A percentile compares a stretch with the other conserved stretches of the same genome.
Evolutionary conservation across 2,329 filamentous ascomycete genomes (phyloP).

Genomic region (Sordariomycetes sp.): DNA sequence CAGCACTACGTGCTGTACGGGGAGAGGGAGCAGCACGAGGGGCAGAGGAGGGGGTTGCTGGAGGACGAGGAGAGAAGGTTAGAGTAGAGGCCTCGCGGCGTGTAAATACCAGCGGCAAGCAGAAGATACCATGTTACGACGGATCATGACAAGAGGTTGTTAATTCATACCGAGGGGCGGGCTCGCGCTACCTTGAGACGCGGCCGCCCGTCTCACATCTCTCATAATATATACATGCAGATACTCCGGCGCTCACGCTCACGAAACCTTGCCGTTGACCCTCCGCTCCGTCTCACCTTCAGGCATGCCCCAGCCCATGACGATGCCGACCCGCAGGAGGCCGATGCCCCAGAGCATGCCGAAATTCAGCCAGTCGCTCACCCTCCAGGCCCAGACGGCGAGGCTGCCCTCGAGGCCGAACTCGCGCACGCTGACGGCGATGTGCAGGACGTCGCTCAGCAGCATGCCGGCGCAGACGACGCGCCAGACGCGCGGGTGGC

Average conservation of each 20-base stretch:
- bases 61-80: constrained; percentile 15
- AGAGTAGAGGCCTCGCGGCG: no score
- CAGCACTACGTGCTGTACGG: constrained; percentile 83
- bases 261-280: constrained; percentile 1
- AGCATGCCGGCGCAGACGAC: constrained; percentile 40
- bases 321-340: constrained; percentile 4
- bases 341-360: constrained; percentile 6
- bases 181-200: no score
- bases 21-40: constrained; percentile 5
- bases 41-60: constrained; percentile 16
- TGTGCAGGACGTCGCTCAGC: constrained; percentile 45
- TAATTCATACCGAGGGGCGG: no score
- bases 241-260: background rate
- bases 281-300: background rate
- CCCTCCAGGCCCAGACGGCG: constrained; percentile 2
- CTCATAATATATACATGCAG: background rate
- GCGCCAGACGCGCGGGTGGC: constrained; percentile 22
- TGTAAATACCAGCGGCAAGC: no score
- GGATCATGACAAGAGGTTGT: no score
- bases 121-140: no score
- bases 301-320: constrained; percentile 4
- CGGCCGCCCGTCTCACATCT: no score
- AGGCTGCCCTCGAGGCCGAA: background rate
- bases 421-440: constrained; percentile 5
- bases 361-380: constrained; percentile 7